Conservation (phyloP, 768 basidiomycete species). For the Serendipita sp. region DNA sequence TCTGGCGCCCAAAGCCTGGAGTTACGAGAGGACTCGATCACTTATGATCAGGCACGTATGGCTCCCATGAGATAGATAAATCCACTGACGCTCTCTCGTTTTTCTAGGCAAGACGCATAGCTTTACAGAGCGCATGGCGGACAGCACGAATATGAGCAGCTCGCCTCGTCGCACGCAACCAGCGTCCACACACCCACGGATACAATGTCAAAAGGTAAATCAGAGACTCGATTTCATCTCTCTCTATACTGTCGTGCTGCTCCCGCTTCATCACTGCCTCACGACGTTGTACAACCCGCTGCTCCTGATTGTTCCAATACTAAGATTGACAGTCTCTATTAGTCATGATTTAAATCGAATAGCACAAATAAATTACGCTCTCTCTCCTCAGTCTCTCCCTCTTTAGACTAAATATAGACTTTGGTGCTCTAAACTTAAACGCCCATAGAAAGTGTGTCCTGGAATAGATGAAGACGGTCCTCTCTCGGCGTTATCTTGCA, state of each 20-base stretch:
- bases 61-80: background rate
- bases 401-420: too few species aligned
- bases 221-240: background rate
- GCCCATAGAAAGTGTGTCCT: too few species aligned
- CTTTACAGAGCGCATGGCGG: conserved; percentile 84
- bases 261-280: background rate
- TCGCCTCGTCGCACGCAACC: too few species aligned
- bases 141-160: conserved; percentile 35
- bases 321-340: too few species aligned
- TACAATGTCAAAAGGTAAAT: background rate
- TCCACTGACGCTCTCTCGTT: background rate
- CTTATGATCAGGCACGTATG: conserved; percentile 69
- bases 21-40: conserved; percentile 70
- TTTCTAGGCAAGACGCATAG: conserved; percentile 59
- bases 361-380: background rate
- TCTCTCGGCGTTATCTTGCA: background rate
- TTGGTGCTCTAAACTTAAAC: too few species aligned
- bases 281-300: background rate
- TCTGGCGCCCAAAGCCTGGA: conserved; percentile 53
- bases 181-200: background rate
- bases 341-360: background rate
- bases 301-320: too few species aligned
- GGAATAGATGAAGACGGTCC: background rate
- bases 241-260: background rate
- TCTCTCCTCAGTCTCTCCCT: too few species aligned